A percentile compares a stretch with the other conserved stretches of the same genome.
Evolutionary conservation across 164 flowering plant species (phyloP).

Genomic region (Nymphaea colorata): DNA sequence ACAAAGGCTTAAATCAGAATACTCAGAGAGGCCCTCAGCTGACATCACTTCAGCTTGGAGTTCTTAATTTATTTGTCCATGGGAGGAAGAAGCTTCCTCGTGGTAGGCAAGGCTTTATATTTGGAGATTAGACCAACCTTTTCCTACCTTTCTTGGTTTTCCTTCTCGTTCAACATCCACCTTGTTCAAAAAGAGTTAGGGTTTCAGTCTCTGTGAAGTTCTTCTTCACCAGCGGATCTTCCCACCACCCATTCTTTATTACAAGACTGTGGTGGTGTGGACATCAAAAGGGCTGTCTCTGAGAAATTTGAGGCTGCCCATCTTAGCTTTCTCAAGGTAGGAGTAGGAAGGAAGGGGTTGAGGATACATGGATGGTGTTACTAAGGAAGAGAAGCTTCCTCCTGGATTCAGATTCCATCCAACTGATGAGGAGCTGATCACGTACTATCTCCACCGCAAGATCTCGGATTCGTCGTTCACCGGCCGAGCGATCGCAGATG

Average conservation of each 20-base stretch:
- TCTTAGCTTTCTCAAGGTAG: background rate
- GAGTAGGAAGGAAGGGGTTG: background rate
- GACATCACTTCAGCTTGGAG: background rate
- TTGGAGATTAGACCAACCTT: background rate
- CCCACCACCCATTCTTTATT: background rate
- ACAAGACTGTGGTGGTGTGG: background rate
- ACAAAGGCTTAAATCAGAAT: slow-evolving; percentile 16
- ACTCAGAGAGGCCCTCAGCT: slow-evolving; percentile 6
- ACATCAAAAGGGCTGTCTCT: background rate
- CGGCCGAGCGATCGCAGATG: slow-evolving; percentile 57
- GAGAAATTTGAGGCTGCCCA: background rate
- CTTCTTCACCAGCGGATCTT: background rate
- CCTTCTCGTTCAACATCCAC: background rate
- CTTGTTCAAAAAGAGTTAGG: background rate
- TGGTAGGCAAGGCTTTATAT: background rate
- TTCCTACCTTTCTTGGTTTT: background rate
- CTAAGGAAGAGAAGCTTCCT: slow-evolving; percentile 41
- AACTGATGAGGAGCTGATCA: slow-evolving; percentile 69
- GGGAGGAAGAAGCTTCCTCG: background rate
- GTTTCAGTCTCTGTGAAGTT: background rate
- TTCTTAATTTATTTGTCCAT: slow-evolving; percentile 8
- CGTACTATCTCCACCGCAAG: slow-evolving; percentile 55
- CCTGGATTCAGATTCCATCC: slow-evolving; percentile 83
- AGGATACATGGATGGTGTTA: background rate
- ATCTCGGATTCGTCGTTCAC: slow-evolving; percentile 64